phyloP scores from a whole-genome alignment of 2,329 filamentous ascomycete species.

The Cordyceps militaris region DNA sequence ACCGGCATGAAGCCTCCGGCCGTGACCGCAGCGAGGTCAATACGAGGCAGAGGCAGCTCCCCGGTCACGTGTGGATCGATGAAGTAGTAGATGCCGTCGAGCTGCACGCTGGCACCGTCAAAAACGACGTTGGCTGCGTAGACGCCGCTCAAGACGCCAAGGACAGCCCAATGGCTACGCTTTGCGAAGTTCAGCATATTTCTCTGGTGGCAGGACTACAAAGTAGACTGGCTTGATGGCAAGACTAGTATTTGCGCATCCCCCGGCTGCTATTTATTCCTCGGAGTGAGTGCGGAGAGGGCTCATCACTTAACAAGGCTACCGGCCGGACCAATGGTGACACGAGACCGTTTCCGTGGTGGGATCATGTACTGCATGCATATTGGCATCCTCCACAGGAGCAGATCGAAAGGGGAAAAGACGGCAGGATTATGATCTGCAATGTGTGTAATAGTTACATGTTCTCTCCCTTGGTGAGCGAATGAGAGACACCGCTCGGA shows the following conservation, averaged over 20 bases:
- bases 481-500: too few species aligned
- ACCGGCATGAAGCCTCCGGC: conserved; percentile 26
- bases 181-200: neutral
- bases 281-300: too few species aligned
- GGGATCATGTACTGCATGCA: too few species aligned
- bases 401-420: too few species aligned
- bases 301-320: too few species aligned
- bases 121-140: neutral
- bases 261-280: neutral
- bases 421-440: too few species aligned
- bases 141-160: neutral
- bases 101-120: conserved; percentile 4
- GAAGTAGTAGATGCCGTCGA: conserved; percentile 5
- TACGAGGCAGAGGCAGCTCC: neutral
- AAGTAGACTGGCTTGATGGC: neutral
- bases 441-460: too few species aligned
- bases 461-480: too few species aligned
- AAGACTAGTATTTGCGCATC: neutral
- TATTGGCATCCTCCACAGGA: too few species aligned
- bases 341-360: too few species aligned
- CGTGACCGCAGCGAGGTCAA: neutral
- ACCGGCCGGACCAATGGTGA: too few species aligned
- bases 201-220: neutral
- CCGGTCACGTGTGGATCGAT: conserved; percentile 7
- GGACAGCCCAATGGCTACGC: neutral